These are phyloP conservation scores for Rhipidocladum racemiflorum DNA, from an alignment of 176 grass and related monocot species.

Conservation along the genomic window DNA sequence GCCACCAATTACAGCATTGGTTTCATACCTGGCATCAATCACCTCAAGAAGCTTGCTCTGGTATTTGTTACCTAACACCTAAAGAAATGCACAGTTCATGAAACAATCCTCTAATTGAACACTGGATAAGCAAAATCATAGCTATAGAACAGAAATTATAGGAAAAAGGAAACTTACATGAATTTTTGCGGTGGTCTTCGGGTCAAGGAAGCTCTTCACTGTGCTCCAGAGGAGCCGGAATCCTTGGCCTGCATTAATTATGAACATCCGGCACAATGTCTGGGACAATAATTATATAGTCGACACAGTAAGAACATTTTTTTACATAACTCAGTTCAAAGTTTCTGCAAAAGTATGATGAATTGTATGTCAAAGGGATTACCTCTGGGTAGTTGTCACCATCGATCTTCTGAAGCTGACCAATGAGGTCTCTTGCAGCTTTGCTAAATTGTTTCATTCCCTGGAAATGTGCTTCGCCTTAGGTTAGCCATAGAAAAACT, in stretches of 20 bases:
- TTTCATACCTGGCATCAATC: slow-evolving; percentile 81
- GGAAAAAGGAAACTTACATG: slow-evolving; percentile 42
- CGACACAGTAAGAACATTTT: not conserved
- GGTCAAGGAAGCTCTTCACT: slow-evolving; percentile 94
- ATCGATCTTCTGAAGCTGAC: slow-evolving; percentile 91
- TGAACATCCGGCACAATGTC: slow-evolving; percentile 96
- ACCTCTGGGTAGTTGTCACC: slow-evolving; percentile 98
- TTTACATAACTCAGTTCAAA: not conserved
- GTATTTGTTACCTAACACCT: slow-evolving; percentile 98
- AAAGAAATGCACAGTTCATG: slow-evolving; percentile 25
- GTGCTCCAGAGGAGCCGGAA: slow-evolving; percentile 92
- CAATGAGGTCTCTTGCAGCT: slow-evolving; percentile 81
- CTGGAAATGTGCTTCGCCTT: slow-evolving; percentile 35
- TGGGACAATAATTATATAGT: slow-evolving; percentile 33
- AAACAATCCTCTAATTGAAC: slow-evolving; percentile 6
- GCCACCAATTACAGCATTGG: not conserved
- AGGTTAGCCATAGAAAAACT: slow-evolving; percentile 15
- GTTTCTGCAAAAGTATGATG: not conserved
- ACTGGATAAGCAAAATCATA: not conserved
- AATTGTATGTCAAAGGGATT: not conserved
- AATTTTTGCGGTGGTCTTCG: slow-evolving; percentile 97
- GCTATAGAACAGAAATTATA: slow-evolving; percentile 5
- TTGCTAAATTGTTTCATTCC: slow-evolving; percentile 96
- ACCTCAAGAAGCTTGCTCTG: slow-evolving; percentile 97
- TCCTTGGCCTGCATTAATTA: slow-evolving; percentile 94